These are phyloP conservation scores for Anethum foeniculum DNA, from an alignment of 140 eudicot species.

Conservation along the genomic window DNA sequence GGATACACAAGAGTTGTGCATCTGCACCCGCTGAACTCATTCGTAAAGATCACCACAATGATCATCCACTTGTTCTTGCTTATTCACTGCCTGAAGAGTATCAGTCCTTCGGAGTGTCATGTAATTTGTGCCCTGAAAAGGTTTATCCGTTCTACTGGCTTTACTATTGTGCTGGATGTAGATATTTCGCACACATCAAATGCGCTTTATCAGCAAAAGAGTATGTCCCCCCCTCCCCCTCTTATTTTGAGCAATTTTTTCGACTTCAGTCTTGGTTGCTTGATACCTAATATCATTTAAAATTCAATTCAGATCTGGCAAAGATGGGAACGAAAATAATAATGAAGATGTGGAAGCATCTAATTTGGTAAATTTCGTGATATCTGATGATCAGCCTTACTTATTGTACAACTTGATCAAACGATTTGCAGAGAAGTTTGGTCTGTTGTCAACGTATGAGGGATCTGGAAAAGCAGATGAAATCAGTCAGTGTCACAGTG, in stretches of 20 bases:
- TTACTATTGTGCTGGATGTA: not conserved
- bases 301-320: not conserved
- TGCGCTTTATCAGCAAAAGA: conserved; percentile 3
- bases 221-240: not conserved
- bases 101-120: not conserved
- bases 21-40: not conserved
- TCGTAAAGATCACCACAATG: not conserved
- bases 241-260: not conserved
- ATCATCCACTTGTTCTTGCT: not conserved
- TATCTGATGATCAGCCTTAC: not conserved
- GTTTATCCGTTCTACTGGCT: not conserved
- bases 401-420: not conserved
- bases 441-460: not conserved
- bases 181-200: not conserved
- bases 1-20: not conserved
- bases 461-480: not conserved
- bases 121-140: not conserved
- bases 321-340: not conserved
- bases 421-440: not conserved
- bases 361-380: not conserved
- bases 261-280: not conserved
- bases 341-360: not conserved
- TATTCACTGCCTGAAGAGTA: not conserved
- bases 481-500: not conserved
- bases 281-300: not conserved